Base-by-base conservation (phyloP, 805 yeast genomes). In the Starmerella apis region DNA sequence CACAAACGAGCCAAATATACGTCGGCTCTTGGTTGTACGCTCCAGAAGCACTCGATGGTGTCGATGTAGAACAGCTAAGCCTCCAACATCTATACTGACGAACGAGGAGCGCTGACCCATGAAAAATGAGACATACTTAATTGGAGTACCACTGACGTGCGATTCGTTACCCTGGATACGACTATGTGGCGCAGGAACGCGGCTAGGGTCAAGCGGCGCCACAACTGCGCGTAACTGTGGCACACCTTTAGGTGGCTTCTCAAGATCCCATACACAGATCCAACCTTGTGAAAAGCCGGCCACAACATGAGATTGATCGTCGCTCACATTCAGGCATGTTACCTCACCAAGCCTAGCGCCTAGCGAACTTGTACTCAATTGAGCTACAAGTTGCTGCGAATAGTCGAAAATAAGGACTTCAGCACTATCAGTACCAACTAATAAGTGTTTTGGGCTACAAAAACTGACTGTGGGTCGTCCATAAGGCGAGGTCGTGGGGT, bases 401-500 rank as follows among this genome's bases (percentile, higher is more conserved):
- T 79, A 81, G 58, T 80, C 82, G 63, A 85, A 87, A 4, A 83
- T 69, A 4, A 84, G 63, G 0, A 86, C 68, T 32, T 63, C 67
- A 1, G 95, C 95, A 46, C 74, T 75, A 0, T 74, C 59, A 0
- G 96, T 87, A 2, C 94, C 96, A 7, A 87, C 58, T 0, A 78
- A 78, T 1, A 60, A 30, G 18, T n/a, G 50, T 10, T 41, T 23
- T 18, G 47, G 22, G 23, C 53, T 33, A 18, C 55, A 47, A 0
- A 69, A 62, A 13, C 78, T 58, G 23, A 70, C 62, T 0, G 76
- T 67, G 0, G 81, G 78, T 1, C 72, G 69, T 0, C 90, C 88
- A 56, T 73, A 71, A 8, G 64, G 63, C 2, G 62, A 46, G 28
- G 61, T 44, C 1, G 70, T 61, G 11, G 64, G 56, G 52, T 65